A percentile compares a stretch with the other conserved stretches of the same genome.
These are phyloP conservation scores for Globisporangium radiosum DNA, from an alignment of 352 stramenopile species.

Conservation along the genomic window DNA sequence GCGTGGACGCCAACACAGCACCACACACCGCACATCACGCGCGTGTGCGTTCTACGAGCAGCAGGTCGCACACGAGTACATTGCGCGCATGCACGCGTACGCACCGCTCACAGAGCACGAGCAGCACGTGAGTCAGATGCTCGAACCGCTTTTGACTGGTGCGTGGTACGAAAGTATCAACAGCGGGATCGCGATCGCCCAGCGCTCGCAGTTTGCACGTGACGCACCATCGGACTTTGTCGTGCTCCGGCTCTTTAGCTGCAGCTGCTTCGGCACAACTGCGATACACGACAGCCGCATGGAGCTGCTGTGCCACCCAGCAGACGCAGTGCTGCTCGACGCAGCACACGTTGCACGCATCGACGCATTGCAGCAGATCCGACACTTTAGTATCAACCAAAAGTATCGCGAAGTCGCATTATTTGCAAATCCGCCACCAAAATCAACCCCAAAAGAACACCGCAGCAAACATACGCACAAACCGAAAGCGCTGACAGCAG, in stretches of 20 bases:
- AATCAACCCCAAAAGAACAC: neutral
- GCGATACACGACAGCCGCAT: neutral
- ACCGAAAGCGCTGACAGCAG: constrained; percentile 30
- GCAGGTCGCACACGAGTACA: constrained; percentile 25
- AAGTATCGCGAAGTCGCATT: constrained; percentile 25
- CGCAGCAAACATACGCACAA: constrained; percentile 18
- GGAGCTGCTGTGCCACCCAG: constrained; percentile 17
- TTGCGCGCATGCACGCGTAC: constrained; percentile 32
- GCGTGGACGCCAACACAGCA: neutral
- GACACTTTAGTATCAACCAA: constrained; percentile 41
- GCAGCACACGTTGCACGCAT: neutral
- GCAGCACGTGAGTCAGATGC: constrained; percentile 19
- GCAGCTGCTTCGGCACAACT: constrained; percentile 3
- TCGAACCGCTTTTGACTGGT: constrained; percentile 5
- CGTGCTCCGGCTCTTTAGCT: constrained; percentile 41
- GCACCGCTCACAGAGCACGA: constrained; percentile 23
- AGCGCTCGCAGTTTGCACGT: constrained; percentile 20
- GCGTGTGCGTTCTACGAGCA: constrained; percentile 32
- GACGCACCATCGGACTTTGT: constrained; percentile 61
- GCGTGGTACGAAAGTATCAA: neutral
- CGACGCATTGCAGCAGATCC: constrained; percentile 16
- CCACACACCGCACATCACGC: neutral
- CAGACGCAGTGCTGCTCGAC: constrained; percentile 18
- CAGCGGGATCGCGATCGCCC: constrained; percentile 11
- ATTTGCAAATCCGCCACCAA: neutral